These are phyloP conservation scores for Gaeumannomyces sp. DNA, from an alignment of 2,329 filamentous ascomycete genomes.

Conservation along the genomic window DNA sequence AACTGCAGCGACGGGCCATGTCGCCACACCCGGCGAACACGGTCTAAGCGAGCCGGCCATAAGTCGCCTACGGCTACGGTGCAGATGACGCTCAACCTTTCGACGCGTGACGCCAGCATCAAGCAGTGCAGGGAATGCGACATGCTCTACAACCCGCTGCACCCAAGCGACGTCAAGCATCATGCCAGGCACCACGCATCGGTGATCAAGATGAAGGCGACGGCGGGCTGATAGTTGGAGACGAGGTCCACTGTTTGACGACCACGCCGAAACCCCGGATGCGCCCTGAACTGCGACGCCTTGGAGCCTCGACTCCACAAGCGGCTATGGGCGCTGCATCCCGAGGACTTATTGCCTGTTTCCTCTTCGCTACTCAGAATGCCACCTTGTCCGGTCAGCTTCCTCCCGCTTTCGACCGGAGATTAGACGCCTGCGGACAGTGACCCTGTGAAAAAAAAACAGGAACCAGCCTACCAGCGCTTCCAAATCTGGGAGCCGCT, in stretches of 20 bases:
- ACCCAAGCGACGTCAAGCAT: conserved; percentile 35
- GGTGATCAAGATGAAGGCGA: conserved; percentile 1
- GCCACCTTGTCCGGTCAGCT: too few relatives aligned
- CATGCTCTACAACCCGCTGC: conserved; percentile 38
- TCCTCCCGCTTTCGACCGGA: too few relatives aligned
- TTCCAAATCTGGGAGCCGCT: too few relatives aligned
- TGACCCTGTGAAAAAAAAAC: too few relatives aligned
- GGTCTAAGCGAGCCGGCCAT: not conserved
- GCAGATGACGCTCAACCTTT: conserved; percentile 36
- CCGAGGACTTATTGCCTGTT: too few relatives aligned
- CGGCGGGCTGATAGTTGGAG: not conserved
- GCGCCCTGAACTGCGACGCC: not conserved
- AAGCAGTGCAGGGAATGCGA: conserved; percentile 36
- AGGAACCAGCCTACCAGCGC: too few relatives aligned
- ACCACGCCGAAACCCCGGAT: not conserved
- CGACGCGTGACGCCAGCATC: conserved; percentile 29
- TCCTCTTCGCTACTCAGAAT: too few relatives aligned
- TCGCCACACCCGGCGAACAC: not conserved
- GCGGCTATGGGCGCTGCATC: too few relatives aligned
- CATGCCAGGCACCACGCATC: conserved; percentile 27
- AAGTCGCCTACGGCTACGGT: conserved; percentile 17
- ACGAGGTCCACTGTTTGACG: not conserved
- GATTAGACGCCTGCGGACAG: too few relatives aligned
- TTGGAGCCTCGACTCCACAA: too few relatives aligned
- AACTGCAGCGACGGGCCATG: not conserved